Percentiles rank a stretch among this genome's conserved stretches.
These are phyloP conservation scores for Paramecium sonneborni DNA, from an alignment of 73 alveolate genomes.

Conservation along the genomic window DNA sequence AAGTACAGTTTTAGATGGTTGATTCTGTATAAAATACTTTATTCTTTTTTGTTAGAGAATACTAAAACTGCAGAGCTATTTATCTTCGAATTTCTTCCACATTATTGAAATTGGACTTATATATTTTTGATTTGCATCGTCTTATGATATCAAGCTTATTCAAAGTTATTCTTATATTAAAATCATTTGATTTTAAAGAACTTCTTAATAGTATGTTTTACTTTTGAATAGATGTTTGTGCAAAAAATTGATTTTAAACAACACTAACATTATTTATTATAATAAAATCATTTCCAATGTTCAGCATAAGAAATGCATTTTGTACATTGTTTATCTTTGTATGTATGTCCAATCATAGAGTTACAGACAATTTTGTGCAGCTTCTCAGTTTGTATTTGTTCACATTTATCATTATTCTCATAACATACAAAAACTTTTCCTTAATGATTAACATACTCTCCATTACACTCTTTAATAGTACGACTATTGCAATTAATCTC, in stretches of 20 bases:
- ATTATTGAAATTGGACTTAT: not conserved
- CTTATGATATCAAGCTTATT: not conserved
- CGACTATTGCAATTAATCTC: not conserved
- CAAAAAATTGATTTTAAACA: not conserved
- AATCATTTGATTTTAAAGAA: not conserved
- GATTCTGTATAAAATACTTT: not conserved
- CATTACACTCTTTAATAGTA: not conserved
- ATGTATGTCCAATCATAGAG: conserved; percentile 17
- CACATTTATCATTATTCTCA: conserved; percentile 2
- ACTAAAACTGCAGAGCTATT: not conserved
- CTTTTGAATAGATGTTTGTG: conserved; percentile 27
- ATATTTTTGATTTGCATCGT: not conserved
- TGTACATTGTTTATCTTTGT: not conserved
- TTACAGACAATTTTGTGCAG: not conserved
- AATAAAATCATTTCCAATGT: not conserved
- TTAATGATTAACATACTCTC: conserved; percentile 11
- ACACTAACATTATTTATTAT: not conserved
- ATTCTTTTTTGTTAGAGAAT: not conserved
- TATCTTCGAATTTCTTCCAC: not conserved
- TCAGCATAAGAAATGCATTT: not conserved
- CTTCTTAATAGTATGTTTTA: not conserved
- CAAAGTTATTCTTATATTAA: not conserved
- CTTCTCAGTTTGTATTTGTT: not conserved
- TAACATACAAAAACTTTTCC: conserved; percentile 11
- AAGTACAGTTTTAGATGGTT: not conserved